Base-by-base conservation (phyloP, 345 rosid genomes). In the Moricandia moricandioides region DNA sequence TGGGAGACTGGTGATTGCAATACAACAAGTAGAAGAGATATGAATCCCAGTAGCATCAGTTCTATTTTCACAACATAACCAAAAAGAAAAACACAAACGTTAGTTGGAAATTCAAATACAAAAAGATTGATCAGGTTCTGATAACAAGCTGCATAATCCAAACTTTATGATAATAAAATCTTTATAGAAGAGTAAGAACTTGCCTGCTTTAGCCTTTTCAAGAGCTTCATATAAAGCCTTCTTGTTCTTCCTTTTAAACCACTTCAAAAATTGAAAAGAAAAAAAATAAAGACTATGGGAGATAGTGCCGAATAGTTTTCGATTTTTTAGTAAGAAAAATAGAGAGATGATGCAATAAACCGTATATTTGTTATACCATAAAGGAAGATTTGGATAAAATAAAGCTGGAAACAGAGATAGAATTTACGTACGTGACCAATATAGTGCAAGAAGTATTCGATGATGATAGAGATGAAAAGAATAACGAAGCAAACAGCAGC, bases 181-280 rank as follows among this genome's bases (percentile, higher is more conserved):
- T 33, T 7, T 14, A 45, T 16, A 34, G 8, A 57, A 31, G 35
- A 10, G 52, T 31, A 8, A 35, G 52, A 9, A 62, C 63, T 78
- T 82, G 83, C 90, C 89, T 67, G 83, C 81, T 90, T 90, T 92
- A 78, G 90, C 83, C 73, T 93, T 93, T 68, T 86, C 98, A 70
- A 93, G 90, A 14, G 98, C 98, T 83, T 93, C 98, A 61, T 61
- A 80, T 26, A 90, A 83, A 77, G 95, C 90, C 74, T 73, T 79
- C 74, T 85, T 93, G 71, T 87, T 81, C 71, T 73, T 85, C 69
- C 75, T 90, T 24, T 88, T 73, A 37, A 92, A 83, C 89, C 88
- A 88, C 98, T 92, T 82, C 58, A 74, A 33, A 9, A 17, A 49
- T 14, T 21, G 17, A n/a, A 40, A 45, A 45, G 3, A n/a, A n/a